Conservation (phyloP, 208 protist species). For the Leishmania amazonensis region DNA sequence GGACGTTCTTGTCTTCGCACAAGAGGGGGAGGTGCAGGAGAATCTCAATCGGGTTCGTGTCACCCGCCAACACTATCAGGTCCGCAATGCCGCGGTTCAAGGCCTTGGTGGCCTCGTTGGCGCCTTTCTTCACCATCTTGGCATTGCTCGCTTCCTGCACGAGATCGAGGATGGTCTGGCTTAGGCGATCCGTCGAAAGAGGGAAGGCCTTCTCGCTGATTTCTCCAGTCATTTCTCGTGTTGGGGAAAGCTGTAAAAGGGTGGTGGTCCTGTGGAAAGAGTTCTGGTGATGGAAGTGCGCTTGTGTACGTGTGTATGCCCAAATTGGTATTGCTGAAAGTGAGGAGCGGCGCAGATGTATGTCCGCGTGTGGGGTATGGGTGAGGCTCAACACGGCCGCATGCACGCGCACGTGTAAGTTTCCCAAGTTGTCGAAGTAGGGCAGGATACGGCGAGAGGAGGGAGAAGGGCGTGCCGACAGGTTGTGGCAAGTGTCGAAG, state of each 20-base stretch:
- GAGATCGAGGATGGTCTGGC: conserved; percentile 97
- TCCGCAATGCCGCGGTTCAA: conserved; percentile 99
- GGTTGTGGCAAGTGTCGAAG: background rate
- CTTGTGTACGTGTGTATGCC: background rate
- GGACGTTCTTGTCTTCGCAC: conserved; percentile 99
- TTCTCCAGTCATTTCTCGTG: conserved; percentile 82
- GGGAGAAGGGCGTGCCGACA: conserved; percentile 12
- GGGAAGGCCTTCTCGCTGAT: conserved; percentile 99
- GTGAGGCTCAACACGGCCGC: background rate
- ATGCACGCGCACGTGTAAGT: background rate
- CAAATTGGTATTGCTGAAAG: background rate
- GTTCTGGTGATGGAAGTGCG: background rate
- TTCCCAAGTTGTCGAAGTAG: background rate
- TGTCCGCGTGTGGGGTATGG: background rate
- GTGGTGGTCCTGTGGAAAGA: background rate
- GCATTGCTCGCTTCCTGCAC: conserved; percentile 98
- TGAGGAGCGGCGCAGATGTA: background rate
- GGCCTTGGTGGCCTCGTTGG: conserved; percentile 99
- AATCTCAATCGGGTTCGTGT: conserved; percentile 99
- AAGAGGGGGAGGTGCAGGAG: conserved; percentile 99
- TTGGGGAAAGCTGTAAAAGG: conserved; percentile 9
- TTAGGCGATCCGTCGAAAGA: conserved; percentile 96
- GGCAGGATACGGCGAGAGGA: conserved; percentile 17
- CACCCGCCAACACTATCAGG: conserved; percentile 99
- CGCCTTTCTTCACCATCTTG: conserved; percentile 99